These are phyloP conservation scores for Trypanosoma vivax DNA, from an alignment of 208 protist genomes.

Conservation along the genomic window DNA sequence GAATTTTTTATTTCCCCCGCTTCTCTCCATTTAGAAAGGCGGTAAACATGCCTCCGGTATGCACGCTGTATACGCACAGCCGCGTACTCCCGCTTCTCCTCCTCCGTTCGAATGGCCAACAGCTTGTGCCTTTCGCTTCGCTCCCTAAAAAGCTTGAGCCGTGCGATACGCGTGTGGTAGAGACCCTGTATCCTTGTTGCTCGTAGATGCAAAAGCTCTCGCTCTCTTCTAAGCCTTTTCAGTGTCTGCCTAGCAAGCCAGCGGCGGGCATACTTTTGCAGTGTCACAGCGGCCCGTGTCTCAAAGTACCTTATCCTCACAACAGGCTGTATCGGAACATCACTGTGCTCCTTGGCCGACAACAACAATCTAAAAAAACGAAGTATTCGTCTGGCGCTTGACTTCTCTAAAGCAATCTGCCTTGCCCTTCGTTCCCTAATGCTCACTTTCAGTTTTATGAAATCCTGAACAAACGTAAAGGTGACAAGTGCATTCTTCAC, in stretches of 20 bases:
- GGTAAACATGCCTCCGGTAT: conserved; percentile 57
- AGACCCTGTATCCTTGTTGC: conserved; percentile 47
- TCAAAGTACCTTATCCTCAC: conserved; percentile 17
- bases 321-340: conserved; percentile 9
- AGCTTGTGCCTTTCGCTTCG: conserved; percentile 5
- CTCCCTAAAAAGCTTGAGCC: conserved; percentile 9
- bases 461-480: conserved; percentile 55
- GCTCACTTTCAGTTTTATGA: conserved; percentile 36
- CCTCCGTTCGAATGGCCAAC: conserved; percentile 3
- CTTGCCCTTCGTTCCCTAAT: conserved; percentile 24
- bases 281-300: conserved; percentile 25
- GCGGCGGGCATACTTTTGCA: conserved; percentile 66
- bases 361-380: conserved; percentile 49
- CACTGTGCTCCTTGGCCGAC: conserved; percentile 12
- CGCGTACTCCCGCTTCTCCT: conserved; percentile 31
- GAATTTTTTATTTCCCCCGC: conserved; percentile 30
- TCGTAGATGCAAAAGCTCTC: conserved; percentile 18
- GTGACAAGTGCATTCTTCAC: conserved; percentile 40
- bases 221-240: conserved; percentile 21
- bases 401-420: conserved; percentile 28
- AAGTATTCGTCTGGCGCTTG: conserved; percentile 43
- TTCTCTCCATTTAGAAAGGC: conserved; percentile 28
- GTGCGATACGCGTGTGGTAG: conserved; percentile 27
- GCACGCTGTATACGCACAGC: conserved; percentile 60
- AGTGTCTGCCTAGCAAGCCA: conserved; percentile 53